phyloP scores from a whole-genome alignment of 1,284 basidiomycete species.

The Cystobasidium sp. region DNA sequence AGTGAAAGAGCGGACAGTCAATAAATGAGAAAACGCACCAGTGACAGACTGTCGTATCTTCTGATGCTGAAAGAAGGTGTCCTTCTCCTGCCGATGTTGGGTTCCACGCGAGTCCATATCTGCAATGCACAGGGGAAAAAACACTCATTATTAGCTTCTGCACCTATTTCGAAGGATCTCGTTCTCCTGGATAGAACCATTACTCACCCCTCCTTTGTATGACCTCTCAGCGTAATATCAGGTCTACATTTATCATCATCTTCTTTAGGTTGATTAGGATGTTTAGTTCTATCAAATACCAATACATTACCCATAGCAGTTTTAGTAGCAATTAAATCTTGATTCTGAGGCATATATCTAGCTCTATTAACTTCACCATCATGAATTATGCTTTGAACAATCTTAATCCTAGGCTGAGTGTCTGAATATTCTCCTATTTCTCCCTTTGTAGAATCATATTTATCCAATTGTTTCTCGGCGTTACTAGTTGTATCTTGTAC shows the following conservation, averaged over 20 bases:
- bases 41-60: constrained; percentile 94
- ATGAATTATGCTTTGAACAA: constrained; percentile 95
- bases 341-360: constrained; percentile 98
- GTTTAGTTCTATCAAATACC: constrained; percentile 96
- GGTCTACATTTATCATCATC: constrained; percentile 80
- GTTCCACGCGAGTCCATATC: constrained; percentile 93
- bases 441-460: constrained; percentile 63
- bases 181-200: not conserved
- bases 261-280: constrained; percentile 86
- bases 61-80: constrained; percentile 87
- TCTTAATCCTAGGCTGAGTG: constrained; percentile 78
- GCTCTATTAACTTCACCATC: constrained; percentile 95
- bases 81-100: constrained; percentile 70
- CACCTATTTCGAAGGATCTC: not conserved
- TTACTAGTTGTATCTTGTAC: constrained; percentile 44
- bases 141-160: not conserved
- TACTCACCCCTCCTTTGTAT: constrained; percentile 86
- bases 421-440: constrained; percentile 86
- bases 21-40: constrained; percentile 65
- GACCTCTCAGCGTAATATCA: constrained; percentile 86
- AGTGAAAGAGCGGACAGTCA: not conserved
- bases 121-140: constrained; percentile 54
- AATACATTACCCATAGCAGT: constrained; percentile 86
- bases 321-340: constrained; percentile 94
- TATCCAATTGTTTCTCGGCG: constrained; percentile 62